Percentiles rank a stretch among this genome's conserved stretches.
Evolutionary conservation across 140 eudicot genomes (phyloP).

Genomic region (Senecio squalidus): DNA sequence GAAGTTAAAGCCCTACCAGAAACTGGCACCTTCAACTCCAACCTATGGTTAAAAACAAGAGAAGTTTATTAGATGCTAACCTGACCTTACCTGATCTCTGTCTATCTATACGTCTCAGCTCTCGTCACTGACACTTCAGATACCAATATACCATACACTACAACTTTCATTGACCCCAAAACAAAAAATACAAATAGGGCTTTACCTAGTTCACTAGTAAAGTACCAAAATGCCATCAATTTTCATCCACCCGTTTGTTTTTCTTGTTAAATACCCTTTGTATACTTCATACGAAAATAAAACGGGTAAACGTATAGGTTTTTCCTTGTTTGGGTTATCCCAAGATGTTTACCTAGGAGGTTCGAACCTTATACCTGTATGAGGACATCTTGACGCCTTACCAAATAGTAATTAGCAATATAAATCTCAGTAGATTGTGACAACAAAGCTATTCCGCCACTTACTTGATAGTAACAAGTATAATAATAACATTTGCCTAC

Average conservation of each 20-base stretch:
- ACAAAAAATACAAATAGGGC: slow-evolving; percentile 8
- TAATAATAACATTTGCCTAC: slow-evolving; percentile 17
- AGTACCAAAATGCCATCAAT: slow-evolving; percentile 26
- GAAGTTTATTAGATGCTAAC: slow-evolving; percentile 8
- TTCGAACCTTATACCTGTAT: too few species aligned
- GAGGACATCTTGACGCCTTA: too few species aligned
- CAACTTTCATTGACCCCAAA: slow-evolving; percentile 14
- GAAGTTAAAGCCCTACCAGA: slow-evolving; percentile 25
- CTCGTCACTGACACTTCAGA: slow-evolving; percentile 24
- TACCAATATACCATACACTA: slow-evolving; percentile 15
- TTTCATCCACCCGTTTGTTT: slow-evolving; percentile 12
- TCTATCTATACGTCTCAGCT: slow-evolving; percentile 15
- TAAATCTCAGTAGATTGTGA: slow-evolving; percentile 5
- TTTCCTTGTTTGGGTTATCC: too few species aligned
- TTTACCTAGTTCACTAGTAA: background rate
- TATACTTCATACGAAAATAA: too few species aligned
- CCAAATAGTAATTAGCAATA: too few species aligned
- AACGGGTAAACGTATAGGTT: too few species aligned
- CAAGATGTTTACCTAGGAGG: too few species aligned
- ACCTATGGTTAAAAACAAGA: slow-evolving; percentile 15
- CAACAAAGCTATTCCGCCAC: background rate
- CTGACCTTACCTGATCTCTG: slow-evolving; percentile 22
- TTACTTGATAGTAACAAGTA: slow-evolving; percentile 6
- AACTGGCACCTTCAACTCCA: slow-evolving; percentile 16
- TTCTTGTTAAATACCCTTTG: slow-evolving; percentile 8